A percentile compares a stretch with the other conserved stretches of the same genome.
Conservation (phyloP, 805 yeast genomes). For the Metschnikowia sp. region DNA sequence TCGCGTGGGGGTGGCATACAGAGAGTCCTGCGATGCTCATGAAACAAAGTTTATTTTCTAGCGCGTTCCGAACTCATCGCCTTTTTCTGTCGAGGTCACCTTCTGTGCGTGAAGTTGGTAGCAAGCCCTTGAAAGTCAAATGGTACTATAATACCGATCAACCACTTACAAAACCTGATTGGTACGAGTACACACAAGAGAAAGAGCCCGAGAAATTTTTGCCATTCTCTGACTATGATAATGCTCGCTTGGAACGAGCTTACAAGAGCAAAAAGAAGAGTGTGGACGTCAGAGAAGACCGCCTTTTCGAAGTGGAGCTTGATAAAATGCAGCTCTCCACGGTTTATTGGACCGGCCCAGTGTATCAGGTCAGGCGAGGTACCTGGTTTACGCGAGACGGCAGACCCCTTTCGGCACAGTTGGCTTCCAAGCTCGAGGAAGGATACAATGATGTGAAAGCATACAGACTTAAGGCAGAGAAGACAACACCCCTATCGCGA, state of each 20-base stretch:
- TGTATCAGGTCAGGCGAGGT: slow-evolving; percentile 79
- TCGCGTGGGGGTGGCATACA: too few species aligned
- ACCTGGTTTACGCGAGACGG: slow-evolving; percentile 70
- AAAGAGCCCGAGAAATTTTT: slow-evolving; percentile 56
- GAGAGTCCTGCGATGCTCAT: too few species aligned
- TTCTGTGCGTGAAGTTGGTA: slow-evolving; percentile 1
- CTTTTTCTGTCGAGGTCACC: background rate
- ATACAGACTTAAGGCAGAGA: slow-evolving; percentile 15
- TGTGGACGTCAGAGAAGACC: slow-evolving; percentile 77
- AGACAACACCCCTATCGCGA: slow-evolving; percentile 10
- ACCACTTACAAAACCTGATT: slow-evolving; percentile 65
- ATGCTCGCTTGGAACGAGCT: slow-evolving; percentile 53
- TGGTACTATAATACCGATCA: slow-evolving; percentile 88
- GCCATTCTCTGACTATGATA: slow-evolving; percentile 66
- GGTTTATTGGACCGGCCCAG: slow-evolving; percentile 85
- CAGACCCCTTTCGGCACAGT: slow-evolving; percentile 47
- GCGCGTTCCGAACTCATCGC: too few species aligned
- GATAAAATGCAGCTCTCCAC: slow-evolving; percentile 54
- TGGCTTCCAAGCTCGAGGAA: slow-evolving; percentile 59
- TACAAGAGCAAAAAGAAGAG: slow-evolving; percentile 21
- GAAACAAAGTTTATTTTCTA: too few species aligned
- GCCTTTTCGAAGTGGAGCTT: slow-evolving; percentile 70
- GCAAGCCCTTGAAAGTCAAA: slow-evolving; percentile 21
- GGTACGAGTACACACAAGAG: slow-evolving; percentile 49
- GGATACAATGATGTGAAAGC: slow-evolving; percentile 41